Percentiles rank a stretch among this genome's conserved stretches.
These are phyloP conservation scores for Aspergillus kassunensis DNA, from an alignment of 495 filamentous ascomycete species.

Conservation along the genomic window DNA sequence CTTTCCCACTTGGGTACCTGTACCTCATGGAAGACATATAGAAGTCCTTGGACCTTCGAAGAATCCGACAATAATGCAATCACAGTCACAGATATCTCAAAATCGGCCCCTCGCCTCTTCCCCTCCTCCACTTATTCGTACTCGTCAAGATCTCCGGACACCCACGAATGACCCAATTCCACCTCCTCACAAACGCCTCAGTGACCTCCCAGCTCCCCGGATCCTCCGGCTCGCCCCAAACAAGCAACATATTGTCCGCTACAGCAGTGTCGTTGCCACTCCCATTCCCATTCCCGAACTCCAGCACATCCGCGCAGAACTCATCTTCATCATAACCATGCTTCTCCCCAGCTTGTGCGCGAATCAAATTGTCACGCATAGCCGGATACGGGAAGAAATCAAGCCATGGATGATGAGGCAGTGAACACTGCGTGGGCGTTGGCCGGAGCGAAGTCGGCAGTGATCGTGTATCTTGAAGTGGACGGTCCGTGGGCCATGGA, in stretches of 20 bases:
- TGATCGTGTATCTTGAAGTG: too few species aligned
- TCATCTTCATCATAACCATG: conserved; percentile 20
- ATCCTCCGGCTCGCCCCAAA: conserved; percentile 45
- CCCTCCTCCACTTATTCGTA: conserved; percentile 41
- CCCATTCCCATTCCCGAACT: conserved; percentile 16
- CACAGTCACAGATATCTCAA: neutral
- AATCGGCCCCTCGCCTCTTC: conserved; percentile 26
- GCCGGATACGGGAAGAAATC: conserved; percentile 29
- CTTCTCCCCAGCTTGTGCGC: conserved; percentile 12
- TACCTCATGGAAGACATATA: too few species aligned
- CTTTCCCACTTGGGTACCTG: too few species aligned
- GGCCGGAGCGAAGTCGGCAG: neutral
- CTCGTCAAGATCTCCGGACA: conserved; percentile 33
- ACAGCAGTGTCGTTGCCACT: conserved; percentile 1
- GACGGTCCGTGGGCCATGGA: too few species aligned
- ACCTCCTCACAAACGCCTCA: conserved; percentile 36
- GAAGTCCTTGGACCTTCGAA: too few species aligned
- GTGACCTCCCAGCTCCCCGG: conserved; percentile 42
- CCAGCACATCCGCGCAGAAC: conserved; percentile 25
- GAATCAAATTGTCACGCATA: conserved; percentile 28
- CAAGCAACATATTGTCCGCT: conserved; percentile 24
- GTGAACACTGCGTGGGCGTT: neutral
- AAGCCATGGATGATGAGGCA: conserved; percentile 30
- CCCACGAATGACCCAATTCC: conserved; percentile 38
- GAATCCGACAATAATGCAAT: too few species aligned